A percentile compares a stretch with the other conserved stretches of the same genome.
Conservation (phyloP, 768 basidiomycete species). For the Rickenella mellea region DNA sequence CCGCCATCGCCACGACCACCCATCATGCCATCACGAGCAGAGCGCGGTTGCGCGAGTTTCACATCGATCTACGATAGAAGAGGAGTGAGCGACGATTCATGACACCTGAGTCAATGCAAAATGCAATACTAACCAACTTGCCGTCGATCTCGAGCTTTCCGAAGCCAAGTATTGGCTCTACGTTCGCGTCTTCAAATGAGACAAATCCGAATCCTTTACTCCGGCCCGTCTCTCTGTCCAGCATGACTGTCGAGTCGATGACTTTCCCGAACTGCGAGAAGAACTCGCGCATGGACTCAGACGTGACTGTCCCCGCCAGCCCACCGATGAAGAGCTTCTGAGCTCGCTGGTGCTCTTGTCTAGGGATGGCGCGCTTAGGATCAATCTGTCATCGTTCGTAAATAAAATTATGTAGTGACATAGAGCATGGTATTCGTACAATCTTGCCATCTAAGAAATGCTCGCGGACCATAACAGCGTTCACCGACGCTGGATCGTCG, state of each 20-base stretch:
- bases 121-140: constrained; percentile 49
- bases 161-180: constrained; percentile 80
- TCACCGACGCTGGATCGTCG: constrained; percentile 85
- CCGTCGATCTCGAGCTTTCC: constrained; percentile 91
- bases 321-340: constrained; percentile 97
- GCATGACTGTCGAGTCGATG: constrained; percentile 97
- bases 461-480: constrained; percentile 90
- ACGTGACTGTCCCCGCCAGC: constrained; percentile 83
- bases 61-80: constrained; percentile 73
- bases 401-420: constrained; percentile 1
- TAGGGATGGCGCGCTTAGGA: constrained; percentile 97
- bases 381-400: constrained; percentile 62
- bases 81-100: background rate
- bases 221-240: constrained; percentile 89
- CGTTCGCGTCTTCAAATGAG: constrained; percentile 87
- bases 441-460: constrained; percentile 96
- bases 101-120: no score
- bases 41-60: constrained; percentile 89
- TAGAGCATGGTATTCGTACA: constrained; percentile 41
- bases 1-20: constrained; percentile 15
- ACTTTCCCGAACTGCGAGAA: constrained; percentile 93
- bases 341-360: constrained; percentile 88
- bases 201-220: constrained; percentile 99
- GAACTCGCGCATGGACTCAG: constrained; percentile 87
- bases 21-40: constrained; percentile 59